phyloP scores from a whole-genome alignment of 495 filamentous ascomycete genomes.

The Neurospora discreta region DNA sequence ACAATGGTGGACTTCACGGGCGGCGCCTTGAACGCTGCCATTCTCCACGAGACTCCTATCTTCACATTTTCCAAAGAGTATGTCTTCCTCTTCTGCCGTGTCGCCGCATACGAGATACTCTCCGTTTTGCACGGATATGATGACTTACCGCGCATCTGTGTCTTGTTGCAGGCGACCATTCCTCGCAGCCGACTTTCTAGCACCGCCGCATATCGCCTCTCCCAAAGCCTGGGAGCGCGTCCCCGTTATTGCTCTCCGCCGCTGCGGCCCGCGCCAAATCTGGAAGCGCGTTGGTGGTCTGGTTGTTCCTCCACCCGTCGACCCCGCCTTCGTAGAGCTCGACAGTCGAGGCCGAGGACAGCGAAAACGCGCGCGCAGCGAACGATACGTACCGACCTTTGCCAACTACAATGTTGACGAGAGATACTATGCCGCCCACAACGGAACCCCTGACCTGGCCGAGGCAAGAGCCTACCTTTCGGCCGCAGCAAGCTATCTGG shows the following conservation, averaged over 20 bases:
- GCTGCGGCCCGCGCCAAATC: conserved; percentile 13
- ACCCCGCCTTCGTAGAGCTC: conserved; percentile 14
- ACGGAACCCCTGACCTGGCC: conserved; percentile 15
- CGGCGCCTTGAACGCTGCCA: not conserved
- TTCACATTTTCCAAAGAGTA: not conserved
- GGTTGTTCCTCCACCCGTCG: not conserved
- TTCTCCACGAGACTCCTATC: not conserved
- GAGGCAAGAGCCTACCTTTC: conserved; percentile 13
- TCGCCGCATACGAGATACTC: not conserved
- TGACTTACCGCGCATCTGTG: not conserved
- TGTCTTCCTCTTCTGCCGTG: not conserved
- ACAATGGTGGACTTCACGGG: not conserved
- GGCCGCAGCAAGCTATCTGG: not conserved
- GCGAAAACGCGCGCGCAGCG: conserved; percentile 16
- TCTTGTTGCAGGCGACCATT: conserved; percentile 8
- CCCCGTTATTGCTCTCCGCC: conserved; percentile 6
- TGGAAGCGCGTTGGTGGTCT: conserved; percentile 24
- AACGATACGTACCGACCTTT: conserved; percentile 9
- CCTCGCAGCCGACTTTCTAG: conserved; percentile 10
- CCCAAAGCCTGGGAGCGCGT: conserved; percentile 24
- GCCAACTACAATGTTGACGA: conserved; percentile 14
- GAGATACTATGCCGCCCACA: not conserved
- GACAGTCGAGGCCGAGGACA: conserved; percentile 9
- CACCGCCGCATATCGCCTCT: conserved; percentile 8
- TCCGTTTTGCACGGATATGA: not conserved